Evolutionary conservation across 805 yeast species (phyloP).

Genomic region (Saccharomycopsis synnaedendra): DNA sequence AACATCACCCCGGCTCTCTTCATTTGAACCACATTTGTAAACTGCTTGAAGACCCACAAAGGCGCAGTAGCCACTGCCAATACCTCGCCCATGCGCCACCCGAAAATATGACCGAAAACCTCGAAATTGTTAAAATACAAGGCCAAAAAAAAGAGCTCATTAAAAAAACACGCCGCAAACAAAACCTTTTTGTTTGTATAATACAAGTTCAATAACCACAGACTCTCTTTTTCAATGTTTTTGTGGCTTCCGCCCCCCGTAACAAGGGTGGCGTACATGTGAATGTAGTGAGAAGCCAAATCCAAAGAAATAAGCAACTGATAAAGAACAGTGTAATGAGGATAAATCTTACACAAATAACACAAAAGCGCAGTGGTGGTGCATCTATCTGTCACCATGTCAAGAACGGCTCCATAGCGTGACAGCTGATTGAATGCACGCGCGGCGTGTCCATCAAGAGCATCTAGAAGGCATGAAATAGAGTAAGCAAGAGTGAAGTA

Average conservation of each 20-base stretch:
- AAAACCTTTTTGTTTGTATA: slow-evolving; percentile 78
- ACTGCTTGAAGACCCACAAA: slow-evolving; percentile 82
- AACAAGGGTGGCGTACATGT: slow-evolving; percentile 88
- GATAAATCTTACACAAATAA: slow-evolving; percentile 42
- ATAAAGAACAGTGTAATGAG: slow-evolving; percentile 40
- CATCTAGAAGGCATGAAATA: slow-evolving; percentile 85
- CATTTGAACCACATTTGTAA: slow-evolving; percentile 82
- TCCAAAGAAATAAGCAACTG: slow-evolving; percentile 79
- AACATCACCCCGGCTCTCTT: slow-evolving; percentile 71
- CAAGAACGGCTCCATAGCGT: slow-evolving; percentile 89
- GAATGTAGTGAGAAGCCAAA: slow-evolving; percentile 93
- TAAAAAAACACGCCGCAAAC: slow-evolving; percentile 83
- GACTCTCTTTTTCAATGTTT: slow-evolving; percentile 58
- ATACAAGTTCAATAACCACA: slow-evolving; percentile 69
- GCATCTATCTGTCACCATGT: slow-evolving; percentile 98
- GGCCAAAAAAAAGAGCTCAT: slow-evolving; percentile 88
- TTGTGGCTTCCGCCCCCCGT: slow-evolving; percentile 79
- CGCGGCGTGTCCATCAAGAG: slow-evolving; percentile 94
- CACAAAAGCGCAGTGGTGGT: slow-evolving; percentile 91
- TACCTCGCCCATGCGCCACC: slow-evolving; percentile 9
- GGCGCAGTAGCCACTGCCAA: slow-evolving; percentile 38
- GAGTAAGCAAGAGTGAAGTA: slow-evolving; percentile 70
- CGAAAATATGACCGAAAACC: slow-evolving; percentile 21
- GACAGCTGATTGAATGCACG: slow-evolving; percentile 82
- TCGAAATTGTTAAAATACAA: slow-evolving; percentile 63